phyloP scores from a whole-genome alignment of 768 basidiomycete genomes.

The Royoungia palumana region DNA sequence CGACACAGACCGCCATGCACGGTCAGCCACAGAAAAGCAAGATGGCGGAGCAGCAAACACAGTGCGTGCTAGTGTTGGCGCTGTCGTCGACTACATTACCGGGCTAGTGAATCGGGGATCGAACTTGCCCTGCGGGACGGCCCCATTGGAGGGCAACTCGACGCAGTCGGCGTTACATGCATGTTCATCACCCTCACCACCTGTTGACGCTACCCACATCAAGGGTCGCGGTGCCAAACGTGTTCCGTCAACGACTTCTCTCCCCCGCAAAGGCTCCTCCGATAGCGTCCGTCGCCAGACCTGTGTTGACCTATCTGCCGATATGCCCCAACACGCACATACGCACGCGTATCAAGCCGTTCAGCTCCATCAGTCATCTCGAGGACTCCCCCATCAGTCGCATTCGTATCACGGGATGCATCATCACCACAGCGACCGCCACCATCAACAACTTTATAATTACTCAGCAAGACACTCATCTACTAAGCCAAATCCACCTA shows the following conservation, averaged over 20 bases:
- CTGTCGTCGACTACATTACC: constrained; percentile 64
- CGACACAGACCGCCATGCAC: constrained; percentile 56
- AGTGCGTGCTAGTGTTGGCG: constrained; percentile 43
- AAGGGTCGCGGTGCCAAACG: constrained; percentile 9
- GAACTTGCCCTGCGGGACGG: constrained; percentile 19
- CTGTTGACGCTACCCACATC: constrained; percentile 11
- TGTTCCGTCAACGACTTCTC: constrained; percentile 15
- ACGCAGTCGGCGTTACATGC: constrained; percentile 4
- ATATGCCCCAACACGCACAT: constrained; percentile 5
- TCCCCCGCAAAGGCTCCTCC: constrained; percentile 19
- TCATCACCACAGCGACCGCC: constrained; percentile 20
- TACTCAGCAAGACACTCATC: constrained; percentile 23
- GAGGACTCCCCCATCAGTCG: constrained; percentile 20
- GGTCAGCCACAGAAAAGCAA: constrained; percentile 22
- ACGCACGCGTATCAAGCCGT: constrained; percentile 8
- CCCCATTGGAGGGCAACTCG: constrained; percentile 6
- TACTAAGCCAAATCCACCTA: constrained; percentile 33
- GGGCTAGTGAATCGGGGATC: constrained; percentile 46
- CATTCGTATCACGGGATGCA: constrained; percentile 17
- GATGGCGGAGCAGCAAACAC: constrained; percentile 33
- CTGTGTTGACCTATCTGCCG: constrained; percentile 12
- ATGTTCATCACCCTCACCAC: constrained; percentile 28
- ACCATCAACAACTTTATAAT: constrained; percentile 21
- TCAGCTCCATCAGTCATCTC: constrained; percentile 25
- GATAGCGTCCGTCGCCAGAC: constrained; percentile 17